These are phyloP conservation scores for Termitomyces sp. DNA, from an alignment of 768 basidiomycete species.

Conservation along the genomic window DNA sequence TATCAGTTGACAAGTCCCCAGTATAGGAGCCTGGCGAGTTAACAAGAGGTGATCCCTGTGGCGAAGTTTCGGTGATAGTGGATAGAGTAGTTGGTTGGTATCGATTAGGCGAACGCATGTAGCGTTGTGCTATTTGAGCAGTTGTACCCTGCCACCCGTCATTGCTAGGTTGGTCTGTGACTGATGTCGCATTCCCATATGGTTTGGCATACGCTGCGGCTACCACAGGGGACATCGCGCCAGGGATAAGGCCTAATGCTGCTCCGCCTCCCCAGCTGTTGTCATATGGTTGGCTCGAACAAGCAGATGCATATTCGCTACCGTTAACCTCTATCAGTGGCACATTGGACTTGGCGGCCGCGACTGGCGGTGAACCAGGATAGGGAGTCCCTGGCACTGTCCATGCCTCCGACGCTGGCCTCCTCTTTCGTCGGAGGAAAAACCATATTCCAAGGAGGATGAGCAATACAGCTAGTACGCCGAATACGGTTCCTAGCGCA, in stretches of 20 bases:
- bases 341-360: neutral
- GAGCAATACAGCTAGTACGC: constrained; percentile 24
- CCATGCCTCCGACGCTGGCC: constrained; percentile 31
- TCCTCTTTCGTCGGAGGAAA: constrained; percentile 18
- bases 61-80: constrained; percentile 16
- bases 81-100: constrained; percentile 15
- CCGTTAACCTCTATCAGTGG: neutral
- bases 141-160: constrained; percentile 13
- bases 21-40: constrained; percentile 9
- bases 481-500: constrained; percentile 27
- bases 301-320: constrained; percentile 2
- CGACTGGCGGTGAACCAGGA: constrained; percentile 6
- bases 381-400: constrained; percentile 21
- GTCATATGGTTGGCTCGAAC: neutral
- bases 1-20: constrained; percentile 4
- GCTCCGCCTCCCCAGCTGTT: constrained; percentile 1
- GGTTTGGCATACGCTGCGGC: constrained; percentile 5
- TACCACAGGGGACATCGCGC: constrained; percentile 7
- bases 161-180: neutral
- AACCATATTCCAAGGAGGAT: constrained; percentile 24
- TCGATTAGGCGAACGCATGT: constrained; percentile 10
- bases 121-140: constrained; percentile 10
- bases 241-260: constrained; percentile 2
- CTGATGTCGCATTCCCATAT: neutral
- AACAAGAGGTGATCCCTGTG: constrained; percentile 10